Evolutionary conservation across 768 basidiomycete genomes (phyloP).

Genomic region (Pseudohyphozyma bogoriensis): DNA sequence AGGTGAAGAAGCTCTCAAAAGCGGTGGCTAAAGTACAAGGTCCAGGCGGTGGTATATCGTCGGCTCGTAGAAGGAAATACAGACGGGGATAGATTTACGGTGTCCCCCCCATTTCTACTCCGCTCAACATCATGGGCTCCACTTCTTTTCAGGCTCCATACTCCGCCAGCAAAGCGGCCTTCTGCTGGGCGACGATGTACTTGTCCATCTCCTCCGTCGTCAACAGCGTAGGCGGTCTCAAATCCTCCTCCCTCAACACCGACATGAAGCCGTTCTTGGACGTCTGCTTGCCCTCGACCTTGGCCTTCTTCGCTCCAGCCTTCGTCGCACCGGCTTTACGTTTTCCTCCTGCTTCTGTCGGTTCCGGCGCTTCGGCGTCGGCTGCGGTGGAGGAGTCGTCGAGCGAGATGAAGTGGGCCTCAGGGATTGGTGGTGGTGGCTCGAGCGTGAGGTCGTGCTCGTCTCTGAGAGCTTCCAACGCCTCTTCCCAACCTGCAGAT

Average conservation of each 20-base stretch:
- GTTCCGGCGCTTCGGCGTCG: not conserved
- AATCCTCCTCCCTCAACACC: constrained; percentile 18
- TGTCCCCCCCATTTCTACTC: not conserved
- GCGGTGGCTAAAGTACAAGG: not conserved
- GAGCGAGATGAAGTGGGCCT: constrained; percentile 16
- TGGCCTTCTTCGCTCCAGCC: constrained; percentile 21
- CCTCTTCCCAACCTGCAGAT: constrained; percentile 31
- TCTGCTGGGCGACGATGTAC: constrained; percentile 23
- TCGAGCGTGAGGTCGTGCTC: constrained; percentile 14
- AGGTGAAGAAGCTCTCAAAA: constrained; percentile 13
- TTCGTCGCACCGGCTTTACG: constrained; percentile 12
- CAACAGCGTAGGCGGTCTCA: constrained; percentile 18
- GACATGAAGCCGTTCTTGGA: constrained; percentile 14
- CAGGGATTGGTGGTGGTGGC: constrained; percentile 10
- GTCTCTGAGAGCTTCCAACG: constrained; percentile 25
- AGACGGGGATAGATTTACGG: not conserved
- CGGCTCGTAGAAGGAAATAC: constrained; percentile 1
- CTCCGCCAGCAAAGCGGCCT: constrained; percentile 20
- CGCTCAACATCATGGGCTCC: too few relatives aligned
- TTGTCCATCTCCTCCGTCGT: constrained; percentile 23
- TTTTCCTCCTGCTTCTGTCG: constrained; percentile 8
- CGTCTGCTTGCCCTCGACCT: not conserved
- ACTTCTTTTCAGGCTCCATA: constrained; percentile 11
- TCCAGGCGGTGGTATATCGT: not conserved
- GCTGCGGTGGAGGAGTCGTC: not conserved